phyloP scores from a whole-genome alignment of 2,329 filamentous ascomycete species.

The Periglandula ipomoeae region DNA sequence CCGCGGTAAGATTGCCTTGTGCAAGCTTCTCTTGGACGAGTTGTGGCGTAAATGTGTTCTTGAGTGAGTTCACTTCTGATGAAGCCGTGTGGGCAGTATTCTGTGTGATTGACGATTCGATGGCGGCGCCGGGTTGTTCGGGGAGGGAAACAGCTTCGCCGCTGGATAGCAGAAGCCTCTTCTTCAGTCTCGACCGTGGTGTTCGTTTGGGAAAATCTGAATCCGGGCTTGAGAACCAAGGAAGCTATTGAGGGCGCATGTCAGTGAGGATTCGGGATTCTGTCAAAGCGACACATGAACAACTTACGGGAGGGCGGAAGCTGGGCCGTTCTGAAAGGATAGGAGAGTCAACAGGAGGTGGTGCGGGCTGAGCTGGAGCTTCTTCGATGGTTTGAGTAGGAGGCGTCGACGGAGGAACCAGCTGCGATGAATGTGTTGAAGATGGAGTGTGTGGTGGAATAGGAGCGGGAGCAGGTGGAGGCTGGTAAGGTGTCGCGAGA shows the following conservation, averaged over 20 bases:
- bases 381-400: constrained; percentile 30
- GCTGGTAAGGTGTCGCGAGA: constrained; percentile 48
- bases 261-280: background rate
- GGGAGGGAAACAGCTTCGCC: constrained; percentile 34
- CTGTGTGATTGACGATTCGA: constrained; percentile 11
- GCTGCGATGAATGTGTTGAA: constrained; percentile 39
- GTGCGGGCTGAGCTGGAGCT: constrained; percentile 12
- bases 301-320: constrained; percentile 44
- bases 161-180: constrained; percentile 29
- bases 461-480: constrained; percentile 35
- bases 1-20: background rate
- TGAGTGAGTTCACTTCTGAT: constrained; percentile 7
- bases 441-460: constrained; percentile 41
- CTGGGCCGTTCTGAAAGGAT: constrained; percentile 15
- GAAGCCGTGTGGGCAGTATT: background rate
- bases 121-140: constrained; percentile 26
- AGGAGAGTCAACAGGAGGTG: constrained; percentile 4
- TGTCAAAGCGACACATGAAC: background rate
- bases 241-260: constrained; percentile 32
- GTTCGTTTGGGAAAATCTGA: constrained; percentile 37
- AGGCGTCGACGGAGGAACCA: constrained; percentile 35
- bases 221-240: constrained; percentile 47
- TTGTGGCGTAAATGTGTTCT: background rate
- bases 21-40: background rate
- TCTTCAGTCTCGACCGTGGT: constrained; percentile 30